phyloP scores from a whole-genome alignment of 2,329 filamentous ascomycete species.

The Ceratocystis lukuohia region DNA sequence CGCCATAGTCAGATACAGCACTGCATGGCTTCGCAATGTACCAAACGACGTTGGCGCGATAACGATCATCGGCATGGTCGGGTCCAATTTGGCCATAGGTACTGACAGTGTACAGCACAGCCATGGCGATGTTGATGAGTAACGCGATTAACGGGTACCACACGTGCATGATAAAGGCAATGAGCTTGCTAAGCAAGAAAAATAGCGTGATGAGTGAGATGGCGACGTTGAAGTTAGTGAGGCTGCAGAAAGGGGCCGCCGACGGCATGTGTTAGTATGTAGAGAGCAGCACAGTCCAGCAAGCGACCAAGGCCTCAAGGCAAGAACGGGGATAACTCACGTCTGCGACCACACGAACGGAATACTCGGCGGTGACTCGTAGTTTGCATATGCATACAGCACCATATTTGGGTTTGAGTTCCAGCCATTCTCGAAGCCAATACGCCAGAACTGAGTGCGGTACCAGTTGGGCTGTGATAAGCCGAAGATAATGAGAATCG shows the following conservation, averaged over 20 bases:
- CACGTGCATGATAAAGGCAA: conserved; percentile 56
- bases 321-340: conserved; percentile 36
- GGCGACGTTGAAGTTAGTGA: conserved; percentile 64
- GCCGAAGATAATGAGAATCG: conserved; percentile 55
- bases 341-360: conserved; percentile 61
- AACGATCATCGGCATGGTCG: conserved; percentile 53
- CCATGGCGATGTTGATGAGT: conserved; percentile 42
- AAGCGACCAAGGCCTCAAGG: neutral
- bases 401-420: conserved; percentile 60
- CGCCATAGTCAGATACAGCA: conserved; percentile 20
- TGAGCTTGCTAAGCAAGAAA: conserved; percentile 56
- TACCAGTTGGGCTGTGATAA: conserved; percentile 62
- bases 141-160: conserved; percentile 54
- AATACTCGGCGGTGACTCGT: conserved; percentile 44
- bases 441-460: conserved; percentile 57
- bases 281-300: no score
- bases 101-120: conserved; percentile 51
- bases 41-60: conserved; percentile 54
- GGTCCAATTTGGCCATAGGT: conserved; percentile 59
- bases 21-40: conserved; percentile 58
- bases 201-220: conserved; percentile 66
- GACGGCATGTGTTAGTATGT: neutral
- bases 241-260: conserved; percentile 31
- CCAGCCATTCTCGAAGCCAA: conserved; percentile 56
- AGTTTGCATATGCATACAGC: conserved; percentile 61